phyloP scores from a whole-genome alignment of 306 rosid genomes.

The Amphicarpaea edgeworthii region DNA sequence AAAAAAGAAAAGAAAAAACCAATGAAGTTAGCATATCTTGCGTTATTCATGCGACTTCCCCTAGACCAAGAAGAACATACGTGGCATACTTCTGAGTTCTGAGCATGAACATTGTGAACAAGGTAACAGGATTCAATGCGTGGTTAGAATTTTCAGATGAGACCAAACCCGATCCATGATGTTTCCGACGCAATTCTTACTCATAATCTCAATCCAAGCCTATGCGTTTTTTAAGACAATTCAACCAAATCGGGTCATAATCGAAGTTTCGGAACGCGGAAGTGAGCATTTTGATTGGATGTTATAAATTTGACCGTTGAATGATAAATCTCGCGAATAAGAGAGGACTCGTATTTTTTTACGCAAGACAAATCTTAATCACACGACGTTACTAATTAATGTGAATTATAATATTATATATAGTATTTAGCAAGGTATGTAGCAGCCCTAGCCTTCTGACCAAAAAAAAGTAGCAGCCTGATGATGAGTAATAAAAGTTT shows the following conservation, averaged over 20 bases:
- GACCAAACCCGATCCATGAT: background rate
- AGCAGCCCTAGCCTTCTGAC: background rate
- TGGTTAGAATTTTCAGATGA: too few species aligned
- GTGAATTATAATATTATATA: background rate
- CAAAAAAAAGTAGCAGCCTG: background rate
- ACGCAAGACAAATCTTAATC: too few species aligned
- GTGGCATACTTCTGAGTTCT: too few species aligned
- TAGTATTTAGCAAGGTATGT: too few species aligned
- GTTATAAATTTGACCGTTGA: background rate
- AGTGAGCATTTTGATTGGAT: background rate
- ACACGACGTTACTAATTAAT: background rate
- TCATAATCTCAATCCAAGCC: background rate
- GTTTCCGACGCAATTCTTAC: background rate
- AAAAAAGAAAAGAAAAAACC: too few species aligned
- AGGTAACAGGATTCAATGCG: too few species aligned
- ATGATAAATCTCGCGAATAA: background rate
- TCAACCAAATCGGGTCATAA: background rate
- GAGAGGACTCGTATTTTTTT: too few species aligned
- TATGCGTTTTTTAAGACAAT: background rate
- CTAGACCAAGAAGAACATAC: too few species aligned
- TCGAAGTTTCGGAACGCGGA: too few species aligned
- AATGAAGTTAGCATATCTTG: too few species aligned
- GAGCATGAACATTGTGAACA: too few species aligned
- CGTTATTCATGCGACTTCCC: too few species aligned
- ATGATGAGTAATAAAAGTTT: background rate